Conservation (phyloP, 139 green algal species). For the Dunaliella primolecta region DNA sequence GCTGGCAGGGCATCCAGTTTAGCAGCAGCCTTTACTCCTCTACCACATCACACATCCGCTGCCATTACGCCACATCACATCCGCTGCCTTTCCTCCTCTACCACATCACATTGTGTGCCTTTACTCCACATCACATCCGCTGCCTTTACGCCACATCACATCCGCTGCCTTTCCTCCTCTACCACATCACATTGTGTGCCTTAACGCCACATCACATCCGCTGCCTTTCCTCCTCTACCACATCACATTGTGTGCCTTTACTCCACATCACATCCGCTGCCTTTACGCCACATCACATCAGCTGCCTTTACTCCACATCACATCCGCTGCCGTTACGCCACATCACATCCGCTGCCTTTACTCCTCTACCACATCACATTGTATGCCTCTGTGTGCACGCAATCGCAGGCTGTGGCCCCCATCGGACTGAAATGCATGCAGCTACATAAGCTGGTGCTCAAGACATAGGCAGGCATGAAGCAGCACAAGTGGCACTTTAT, state of each 20-base stretch:
- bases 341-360: background rate
- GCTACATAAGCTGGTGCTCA: slow-evolving; percentile 46
- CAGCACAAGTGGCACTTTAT: too few relatives aligned
- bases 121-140: background rate
- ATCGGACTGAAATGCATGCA: slow-evolving; percentile 52
- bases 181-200: too few relatives aligned
- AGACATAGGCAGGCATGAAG: background rate
- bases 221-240: too few relatives aligned
- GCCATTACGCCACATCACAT: too few relatives aligned
- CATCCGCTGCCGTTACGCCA: background rate
- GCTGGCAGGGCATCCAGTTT: too few relatives aligned
- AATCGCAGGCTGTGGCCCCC: slow-evolving; percentile 53
- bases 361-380: background rate
- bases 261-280: background rate
- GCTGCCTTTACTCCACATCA: background rate
- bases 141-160: background rate
- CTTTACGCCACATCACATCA: background rate
- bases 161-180: too few relatives aligned
- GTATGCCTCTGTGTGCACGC: background rate
- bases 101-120: too few relatives aligned
- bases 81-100: too few relatives aligned
- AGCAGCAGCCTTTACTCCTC: too few relatives aligned
- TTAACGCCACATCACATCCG: too few relatives aligned
- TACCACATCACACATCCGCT: too few relatives aligned
- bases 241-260: background rate